Conservation (phyloP, 345 rosid species). For the Syzygium grande region DNA sequence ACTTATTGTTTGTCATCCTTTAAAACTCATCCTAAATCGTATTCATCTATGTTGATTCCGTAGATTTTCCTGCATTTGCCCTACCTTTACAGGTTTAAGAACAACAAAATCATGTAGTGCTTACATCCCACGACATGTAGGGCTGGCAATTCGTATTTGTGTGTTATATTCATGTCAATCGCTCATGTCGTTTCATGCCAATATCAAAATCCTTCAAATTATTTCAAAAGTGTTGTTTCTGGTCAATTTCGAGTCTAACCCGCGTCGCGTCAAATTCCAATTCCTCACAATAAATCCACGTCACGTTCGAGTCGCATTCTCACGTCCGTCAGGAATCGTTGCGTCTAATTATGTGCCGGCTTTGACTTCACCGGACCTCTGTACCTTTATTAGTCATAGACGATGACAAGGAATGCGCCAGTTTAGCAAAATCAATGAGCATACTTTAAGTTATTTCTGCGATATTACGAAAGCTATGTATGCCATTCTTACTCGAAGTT, state of each 20-base stretch:
- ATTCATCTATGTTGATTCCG: not conserved
- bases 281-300: not conserved
- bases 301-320: not conserved
- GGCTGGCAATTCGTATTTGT: not conserved
- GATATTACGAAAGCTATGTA: not conserved
- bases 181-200: not conserved
- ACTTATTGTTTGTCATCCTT: not conserved
- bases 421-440: not conserved
- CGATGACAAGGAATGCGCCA: not conserved
- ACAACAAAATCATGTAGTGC: not conserved
- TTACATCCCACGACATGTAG: not conserved
- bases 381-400: not conserved
- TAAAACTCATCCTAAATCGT: not conserved
- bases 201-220: not conserved
- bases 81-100: not conserved
- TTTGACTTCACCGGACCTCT: accelerated
- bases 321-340: not conserved
- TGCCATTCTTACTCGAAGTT: not conserved
- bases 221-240: not conserved
- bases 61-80: not conserved
- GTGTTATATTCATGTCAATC: not conserved
- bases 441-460: not conserved
- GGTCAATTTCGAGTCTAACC: not conserved
- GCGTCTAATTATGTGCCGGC: not conserved
- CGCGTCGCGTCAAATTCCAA: accelerated